Evolutionary conservation across 768 basidiomycete genomes (phyloP), one percentile per base, ranked within the genome.

Genomic region (Agaricus bisporus): DNA sequence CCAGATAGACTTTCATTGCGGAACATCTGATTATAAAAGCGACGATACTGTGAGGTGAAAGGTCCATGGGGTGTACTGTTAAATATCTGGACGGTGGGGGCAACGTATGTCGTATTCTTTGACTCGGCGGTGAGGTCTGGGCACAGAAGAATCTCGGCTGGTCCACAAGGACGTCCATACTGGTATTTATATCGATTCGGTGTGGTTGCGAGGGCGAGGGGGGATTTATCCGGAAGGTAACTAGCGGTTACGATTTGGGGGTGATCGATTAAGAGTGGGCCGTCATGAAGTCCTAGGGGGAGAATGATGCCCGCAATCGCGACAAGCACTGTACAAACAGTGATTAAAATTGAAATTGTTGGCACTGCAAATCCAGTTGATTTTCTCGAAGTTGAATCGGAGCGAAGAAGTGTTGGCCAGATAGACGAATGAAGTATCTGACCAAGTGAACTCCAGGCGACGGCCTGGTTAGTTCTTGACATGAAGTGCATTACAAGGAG

Each of bases 131-230:
- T 47, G 38, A 39, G 38, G 5, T n/a, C 29, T 4, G 45, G 45
- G 12, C 45, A 47, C n/a, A 26, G 28, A 17, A 47, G n/a, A 12
- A 32, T 15, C n/a, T 9, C 10, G 29, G 10, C 25, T 8, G 25
- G 25, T 8, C 45, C 45, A 47, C 45, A 47, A 3, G n/a, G 26
- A 11, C 45, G 45, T 15, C 45, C 45, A 39, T 60, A 59, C 28
- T 25, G 36, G 48, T 49, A 62, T 18, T 48, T 48, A 3, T 14
- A 12, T 14, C 62, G 52, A 17, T 49, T 37, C 5, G 57, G 60
- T 1, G 60, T 58, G 7, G 61, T 63, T 20, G 58, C 60, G n/a
- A 59, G 56, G 12, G 54, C 60, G 7, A 63, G n/a, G 8, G 62
- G 57, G 29, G 62, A 61, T 9, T 56, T 55, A 39, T 63, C 61